These are phyloP conservation scores for Primulina huaijiensis DNA, from an alignment of 257 asterid species.

Conservation along the genomic window DNA sequence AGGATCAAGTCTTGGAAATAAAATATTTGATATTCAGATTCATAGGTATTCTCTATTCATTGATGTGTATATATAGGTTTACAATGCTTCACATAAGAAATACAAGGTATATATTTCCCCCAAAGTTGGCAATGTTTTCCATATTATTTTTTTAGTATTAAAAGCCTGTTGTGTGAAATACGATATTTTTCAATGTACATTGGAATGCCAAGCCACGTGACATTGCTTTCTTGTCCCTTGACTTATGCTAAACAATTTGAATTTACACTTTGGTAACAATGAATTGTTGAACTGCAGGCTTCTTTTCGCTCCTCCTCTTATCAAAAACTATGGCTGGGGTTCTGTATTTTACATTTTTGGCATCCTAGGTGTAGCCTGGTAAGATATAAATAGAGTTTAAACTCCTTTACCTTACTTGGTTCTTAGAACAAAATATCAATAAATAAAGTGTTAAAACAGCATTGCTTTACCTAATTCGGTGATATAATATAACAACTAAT, in stretches of 20 bases:
- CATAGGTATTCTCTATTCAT: too few species aligned
- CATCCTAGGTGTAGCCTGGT: conserved; percentile 83
- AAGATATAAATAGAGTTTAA: conserved; percentile 32
- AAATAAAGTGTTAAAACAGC: not conserved
- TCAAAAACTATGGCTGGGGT: conserved; percentile 82
- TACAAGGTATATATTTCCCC: too few species aligned
- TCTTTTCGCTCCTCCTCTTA: conserved; percentile 88
- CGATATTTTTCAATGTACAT: not conserved
- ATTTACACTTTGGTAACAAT: conserved; percentile 10
- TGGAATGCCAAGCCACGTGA: not conserved
- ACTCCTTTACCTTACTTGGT: not conserved
- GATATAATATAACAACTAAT: conserved; percentile 3
- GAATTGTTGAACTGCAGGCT: conserved; percentile 56
- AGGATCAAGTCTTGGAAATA: too few species aligned
- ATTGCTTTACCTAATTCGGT: not conserved
- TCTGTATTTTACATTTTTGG: conserved; percentile 89
- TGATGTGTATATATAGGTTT: too few species aligned
- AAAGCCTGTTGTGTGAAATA: not conserved
- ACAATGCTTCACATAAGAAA: too few species aligned
- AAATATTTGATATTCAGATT: too few species aligned
- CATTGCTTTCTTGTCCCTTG: conserved; percentile 9
- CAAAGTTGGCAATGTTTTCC: not conserved
- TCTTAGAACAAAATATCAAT: not conserved
- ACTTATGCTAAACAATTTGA: not conserved
- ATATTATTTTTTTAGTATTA: too few species aligned